phyloP scores from a whole-genome alignment of 2,329 filamentous ascomycete species.

The Cladosporium colombiae region DNA sequence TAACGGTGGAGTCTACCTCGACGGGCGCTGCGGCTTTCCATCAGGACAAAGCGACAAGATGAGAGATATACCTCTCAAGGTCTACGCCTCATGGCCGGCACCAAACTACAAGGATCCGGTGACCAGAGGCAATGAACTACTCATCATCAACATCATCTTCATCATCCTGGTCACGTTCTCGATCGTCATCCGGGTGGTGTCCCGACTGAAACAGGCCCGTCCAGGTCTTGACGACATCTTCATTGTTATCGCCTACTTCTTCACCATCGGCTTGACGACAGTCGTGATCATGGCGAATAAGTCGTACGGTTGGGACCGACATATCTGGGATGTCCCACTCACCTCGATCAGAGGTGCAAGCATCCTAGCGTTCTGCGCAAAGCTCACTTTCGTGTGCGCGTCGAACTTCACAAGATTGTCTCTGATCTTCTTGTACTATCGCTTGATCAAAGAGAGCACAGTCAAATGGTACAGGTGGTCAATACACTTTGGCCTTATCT shows the following conservation, averaged over 20 bases:
- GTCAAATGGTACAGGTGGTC: slow-evolving; percentile 42
- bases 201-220: slow-evolving; percentile 43
- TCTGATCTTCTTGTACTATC: slow-evolving; percentile 50
- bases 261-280: slow-evolving; percentile 41
- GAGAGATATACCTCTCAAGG: slow-evolving; percentile 29
- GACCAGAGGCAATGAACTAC: slow-evolving; percentile 42
- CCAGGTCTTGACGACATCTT: slow-evolving; percentile 47
- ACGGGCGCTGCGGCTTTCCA: background rate
- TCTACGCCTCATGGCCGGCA: slow-evolving; percentile 41
- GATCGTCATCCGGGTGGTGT: slow-evolving; percentile 43
- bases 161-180: slow-evolving; percentile 40
- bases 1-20: background rate
- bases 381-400: slow-evolving; percentile 45
- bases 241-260: slow-evolving; percentile 44
- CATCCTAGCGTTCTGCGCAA: slow-evolving; percentile 46
- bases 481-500: slow-evolving; percentile 42
- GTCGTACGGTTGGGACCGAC: slow-evolving; percentile 45
- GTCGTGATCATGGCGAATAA: slow-evolving; percentile 46
- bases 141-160: slow-evolving; percentile 44
- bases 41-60: background rate
- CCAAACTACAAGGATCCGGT: slow-evolving; percentile 46
- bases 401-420: slow-evolving; percentile 48
- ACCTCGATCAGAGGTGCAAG: slow-evolving; percentile 28
- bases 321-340: slow-evolving; percentile 45
- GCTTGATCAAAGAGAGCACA: slow-evolving; percentile 45